Evolutionary conservation across 2,329 filamentous ascomycete species (phyloP).

Genomic region (Fusarium nygamai): DNA sequence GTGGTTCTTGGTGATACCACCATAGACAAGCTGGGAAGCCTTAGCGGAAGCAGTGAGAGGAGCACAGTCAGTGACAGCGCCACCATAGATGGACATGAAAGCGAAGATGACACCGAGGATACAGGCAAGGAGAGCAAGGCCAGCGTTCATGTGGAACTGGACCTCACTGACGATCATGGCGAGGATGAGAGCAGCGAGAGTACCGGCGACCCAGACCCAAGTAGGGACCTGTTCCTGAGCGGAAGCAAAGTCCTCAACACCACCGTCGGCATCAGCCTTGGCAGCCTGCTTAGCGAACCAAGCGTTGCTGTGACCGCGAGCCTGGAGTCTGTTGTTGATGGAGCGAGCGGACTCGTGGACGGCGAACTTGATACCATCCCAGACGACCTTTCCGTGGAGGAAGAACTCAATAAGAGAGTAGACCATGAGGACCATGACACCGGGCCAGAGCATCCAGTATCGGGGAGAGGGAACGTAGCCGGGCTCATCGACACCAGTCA

Average conservation of each 20-base stretch:
- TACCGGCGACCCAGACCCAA: conserved; percentile 62
- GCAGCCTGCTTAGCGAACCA: conserved; percentile 52
- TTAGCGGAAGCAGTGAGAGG: conserved; percentile 74
- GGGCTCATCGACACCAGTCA: conserved; percentile 43
- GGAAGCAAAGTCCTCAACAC: conserved; percentile 52
- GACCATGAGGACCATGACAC: conserved; percentile 56
- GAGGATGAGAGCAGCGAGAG: conserved; percentile 60
- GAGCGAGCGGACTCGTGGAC: conserved; percentile 44
- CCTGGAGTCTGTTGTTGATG: conserved; percentile 46
- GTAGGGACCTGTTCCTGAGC: conserved; percentile 59
- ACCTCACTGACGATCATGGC: conserved; percentile 61
- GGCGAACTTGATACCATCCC: conserved; percentile 49
- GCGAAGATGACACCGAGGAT: conserved; percentile 67
- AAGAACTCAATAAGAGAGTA: conserved; percentile 54
- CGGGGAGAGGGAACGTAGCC: conserved; percentile 50
- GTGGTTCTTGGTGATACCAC: conserved; percentile 68
- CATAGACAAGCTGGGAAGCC: conserved; percentile 74
- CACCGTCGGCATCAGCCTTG: conserved; percentile 45
- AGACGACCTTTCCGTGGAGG: conserved; percentile 52
- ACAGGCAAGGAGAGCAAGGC: conserved; percentile 64
- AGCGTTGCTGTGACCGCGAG: conserved; percentile 44
- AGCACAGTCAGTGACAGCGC: conserved; percentile 66
- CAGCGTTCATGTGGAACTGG: conserved; percentile 66
- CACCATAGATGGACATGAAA: conserved; percentile 60
- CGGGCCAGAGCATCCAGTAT: conserved; percentile 57